Percentiles rank a stretch among this genome's conserved stretches.
Conservation (phyloP, 148 eudicot genomes). For the Cornus controversa region DNA sequence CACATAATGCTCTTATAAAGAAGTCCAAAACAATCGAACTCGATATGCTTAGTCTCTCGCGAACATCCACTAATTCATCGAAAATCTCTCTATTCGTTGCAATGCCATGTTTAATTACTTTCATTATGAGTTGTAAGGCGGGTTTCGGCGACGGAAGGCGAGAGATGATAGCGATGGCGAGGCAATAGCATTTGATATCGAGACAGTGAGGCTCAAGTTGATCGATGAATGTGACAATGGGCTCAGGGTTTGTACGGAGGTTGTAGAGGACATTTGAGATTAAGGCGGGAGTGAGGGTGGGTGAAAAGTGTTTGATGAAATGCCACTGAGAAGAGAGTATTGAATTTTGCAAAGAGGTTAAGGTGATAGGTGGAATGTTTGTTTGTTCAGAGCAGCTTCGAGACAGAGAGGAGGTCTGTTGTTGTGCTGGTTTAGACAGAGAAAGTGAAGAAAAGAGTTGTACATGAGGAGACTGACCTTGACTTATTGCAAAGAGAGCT, state of each 20-base stretch:
- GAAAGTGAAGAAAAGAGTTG: conserved; percentile 12
- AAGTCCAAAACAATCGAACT: conserved; percentile 44
- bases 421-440: conserved; percentile 9
- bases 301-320: conserved; percentile 55
- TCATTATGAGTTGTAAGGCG: conserved; percentile 33
- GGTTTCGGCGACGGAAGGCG: conserved; percentile 38
- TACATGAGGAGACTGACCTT: conserved; percentile 4
- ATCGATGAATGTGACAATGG: conserved; percentile 32
- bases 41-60: conserved; percentile 28
- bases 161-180: conserved; percentile 44
- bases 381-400: background rate
- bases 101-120: conserved; percentile 19
- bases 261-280: conserved; percentile 34
- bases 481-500: background rate
- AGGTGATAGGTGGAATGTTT: conserved; percentile 16
- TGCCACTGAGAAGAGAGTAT: conserved; percentile 55
- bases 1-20: conserved; percentile 51
- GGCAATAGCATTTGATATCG: conserved; percentile 32
- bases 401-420: conserved; percentile 6
- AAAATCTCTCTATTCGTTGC: conserved; percentile 24
- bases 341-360: conserved; percentile 21
- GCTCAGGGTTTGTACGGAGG: conserved; percentile 46
- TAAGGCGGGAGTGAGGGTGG: conserved; percentile 34
- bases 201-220: conserved; percentile 22
- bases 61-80: conserved; percentile 34